Conservation (phyloP, 2,329 filamentous ascomycete genomes). For the Penicillium hesseltinei region DNA sequence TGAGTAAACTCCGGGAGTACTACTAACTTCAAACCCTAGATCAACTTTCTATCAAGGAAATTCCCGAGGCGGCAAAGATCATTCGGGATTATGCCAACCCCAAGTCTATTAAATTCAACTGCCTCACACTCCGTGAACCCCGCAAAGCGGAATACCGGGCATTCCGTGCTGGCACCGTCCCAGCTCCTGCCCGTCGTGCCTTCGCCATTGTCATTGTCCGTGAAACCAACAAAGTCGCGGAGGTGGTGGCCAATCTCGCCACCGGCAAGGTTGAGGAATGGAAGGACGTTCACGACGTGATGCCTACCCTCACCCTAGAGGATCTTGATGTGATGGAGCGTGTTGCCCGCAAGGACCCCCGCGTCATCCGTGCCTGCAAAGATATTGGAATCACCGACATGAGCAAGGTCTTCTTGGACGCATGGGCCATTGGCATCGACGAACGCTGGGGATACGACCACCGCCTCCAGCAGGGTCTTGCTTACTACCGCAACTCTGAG, state of each 20-base stretch:
- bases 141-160: slow-evolving; percentile 37
- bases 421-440: slow-evolving; percentile 40
- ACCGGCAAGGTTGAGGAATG: slow-evolving; percentile 28
- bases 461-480: slow-evolving; percentile 35
- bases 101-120: slow-evolving; percentile 37
- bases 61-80: slow-evolving; percentile 27
- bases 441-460: slow-evolving; percentile 37
- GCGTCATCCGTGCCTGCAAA: slow-evolving; percentile 34
- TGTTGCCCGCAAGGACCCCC: slow-evolving; percentile 30
- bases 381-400: slow-evolving; percentile 39
- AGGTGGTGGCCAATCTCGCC: slow-evolving; percentile 30
- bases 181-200: slow-evolving; percentile 35
- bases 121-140: slow-evolving; percentile 55
- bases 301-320: slow-evolving; percentile 44
- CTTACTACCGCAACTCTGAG: slow-evolving; percentile 32
- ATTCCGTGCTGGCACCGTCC: slow-evolving; percentile 34
- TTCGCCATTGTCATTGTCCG: slow-evolving; percentile 51
- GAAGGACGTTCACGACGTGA: slow-evolving; percentile 45
- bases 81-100: slow-evolving; percentile 31
- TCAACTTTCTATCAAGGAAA: slow-evolving; percentile 31
- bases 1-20: not conserved
- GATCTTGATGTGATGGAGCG: slow-evolving; percentile 38
- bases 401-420: slow-evolving; percentile 35
- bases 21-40: slow-evolving; percentile 17
- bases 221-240: slow-evolving; percentile 25